Evolutionary conservation across 1,139 yeast species (phyloP).

Genomic region (Taiozyma onychis): DNA sequence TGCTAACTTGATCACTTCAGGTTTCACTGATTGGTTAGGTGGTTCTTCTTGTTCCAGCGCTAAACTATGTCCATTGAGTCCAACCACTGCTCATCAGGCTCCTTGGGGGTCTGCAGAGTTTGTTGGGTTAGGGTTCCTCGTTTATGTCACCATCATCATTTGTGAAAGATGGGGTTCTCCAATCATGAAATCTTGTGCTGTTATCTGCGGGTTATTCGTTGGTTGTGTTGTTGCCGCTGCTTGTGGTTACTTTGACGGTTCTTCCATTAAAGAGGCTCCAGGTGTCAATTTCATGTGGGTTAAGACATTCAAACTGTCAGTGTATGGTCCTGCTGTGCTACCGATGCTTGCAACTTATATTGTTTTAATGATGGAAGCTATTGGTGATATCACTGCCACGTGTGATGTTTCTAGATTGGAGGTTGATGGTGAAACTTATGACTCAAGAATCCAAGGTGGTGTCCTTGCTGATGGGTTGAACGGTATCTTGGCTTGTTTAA

Average conservation of each 20-base stretch:
- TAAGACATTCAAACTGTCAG: constrained; percentile 65
- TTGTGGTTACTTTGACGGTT: constrained; percentile 69
- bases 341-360: constrained; percentile 84
- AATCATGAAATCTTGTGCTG: constrained; percentile 89
- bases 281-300: constrained; percentile 84
- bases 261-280: constrained; percentile 61
- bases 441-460: constrained; percentile 88
- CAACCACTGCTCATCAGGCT: constrained; percentile 45
- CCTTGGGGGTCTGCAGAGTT: constrained; percentile 86
- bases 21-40: constrained; percentile 85
- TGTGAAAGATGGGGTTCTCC: constrained; percentile 90
- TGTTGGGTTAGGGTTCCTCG: constrained; percentile 81
- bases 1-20: constrained; percentile 56
- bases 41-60: constrained; percentile 61
- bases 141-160: constrained; percentile 63
- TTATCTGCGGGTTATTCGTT: constrained; percentile 72
- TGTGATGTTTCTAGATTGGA: constrained; percentile 82
- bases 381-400: constrained; percentile 91
- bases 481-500: constrained; percentile 68
- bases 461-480: constrained; percentile 71
- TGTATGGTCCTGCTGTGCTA: constrained; percentile 79
- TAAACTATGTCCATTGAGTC: constrained; percentile 37
- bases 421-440: constrained; percentile 75
- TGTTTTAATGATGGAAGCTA: constrained; percentile 83
- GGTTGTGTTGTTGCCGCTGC: constrained; percentile 94